Conservation (phyloP, 306 rosid genomes). For the Trifolium fragiferum region DNA sequence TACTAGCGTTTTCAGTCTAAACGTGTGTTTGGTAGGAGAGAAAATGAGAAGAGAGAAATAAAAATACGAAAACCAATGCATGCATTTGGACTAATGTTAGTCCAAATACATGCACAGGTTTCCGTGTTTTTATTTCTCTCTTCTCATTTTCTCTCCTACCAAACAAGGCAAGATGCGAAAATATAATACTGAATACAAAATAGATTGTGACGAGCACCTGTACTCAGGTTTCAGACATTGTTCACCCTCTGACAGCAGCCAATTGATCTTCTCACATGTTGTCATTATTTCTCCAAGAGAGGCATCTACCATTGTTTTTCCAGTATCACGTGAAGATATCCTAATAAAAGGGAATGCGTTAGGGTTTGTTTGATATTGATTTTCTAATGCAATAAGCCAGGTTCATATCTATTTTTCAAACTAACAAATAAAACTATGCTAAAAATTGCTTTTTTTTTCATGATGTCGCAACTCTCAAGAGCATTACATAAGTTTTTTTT, state of each 20-base stretch:
- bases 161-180: constrained; percentile 31
- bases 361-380: constrained; percentile 20
- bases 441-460: constrained; percentile 24
- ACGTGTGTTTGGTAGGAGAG: no score
- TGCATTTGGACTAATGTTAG: no score
- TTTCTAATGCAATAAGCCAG: constrained; percentile 32
- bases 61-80: no score
- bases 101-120: no score
- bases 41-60: no score
- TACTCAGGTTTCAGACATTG: constrained; percentile 84
- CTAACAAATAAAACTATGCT: constrained; percentile 30
- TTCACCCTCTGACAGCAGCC: constrained; percentile 97
- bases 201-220: constrained; percentile 55
- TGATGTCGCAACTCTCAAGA: constrained; percentile 24
- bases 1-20: constrained; percentile 27
- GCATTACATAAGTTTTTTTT: not conserved
- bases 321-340: constrained; percentile 91
- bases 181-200: constrained; percentile 24
- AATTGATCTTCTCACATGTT: constrained; percentile 92
- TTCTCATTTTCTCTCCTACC: no score
- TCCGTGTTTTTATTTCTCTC: no score
- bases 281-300: constrained; percentile 93
- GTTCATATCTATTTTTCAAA: constrained; percentile 17
- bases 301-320: constrained; percentile 96
- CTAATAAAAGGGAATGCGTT: constrained; percentile 53